Evolutionary conservation across 805 yeast genomes (phyloP), one percentile per base, ranked within the genome.

Genomic region (Zygosaccharomyces bailii): DNA sequence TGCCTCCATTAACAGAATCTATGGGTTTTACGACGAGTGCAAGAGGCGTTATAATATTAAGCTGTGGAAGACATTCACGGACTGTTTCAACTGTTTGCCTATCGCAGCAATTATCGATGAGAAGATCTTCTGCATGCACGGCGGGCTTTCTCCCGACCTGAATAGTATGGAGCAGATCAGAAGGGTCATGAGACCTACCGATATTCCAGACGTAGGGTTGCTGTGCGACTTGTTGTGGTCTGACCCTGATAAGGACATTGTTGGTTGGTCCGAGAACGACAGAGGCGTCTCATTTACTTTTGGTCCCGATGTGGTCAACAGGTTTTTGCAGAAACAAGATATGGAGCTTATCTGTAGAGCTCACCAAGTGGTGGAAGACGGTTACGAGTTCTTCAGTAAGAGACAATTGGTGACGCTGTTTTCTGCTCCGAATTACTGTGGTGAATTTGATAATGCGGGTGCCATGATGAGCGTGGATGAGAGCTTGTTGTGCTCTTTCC

Each of bases 391-490:
- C 66, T 91, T 93, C 69, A 80, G 93, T 53, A 91, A 91, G 68
- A 84, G 98, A 64, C 98, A 91, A 70, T 78, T 91, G 63, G 98
- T 91, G 39, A 91, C 99, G 24, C 75, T 91, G 55, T 91, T 91
- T 67, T 82, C 93, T 43, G 99, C 99, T 46, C 99, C 99, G 57
- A 93, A 93, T 70, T 90, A 90, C 68, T 93, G 98, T 77, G 99
- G 99, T 60, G 98, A 93, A 69, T 91, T 91, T 65, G 99, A 91
- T 69, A 91, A 91, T 63, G 97, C 98, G 2, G 99, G 98, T 63
- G 99, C 99, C 33, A 93, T 93, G 98, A 91, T 91, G 99, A 82
- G 95, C 61, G 98, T 91, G 46, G 98, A 93, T 68, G 98, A 93
- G 71, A 83, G 91, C 68, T 78, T 91, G 61, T 75, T 91, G 60